These are phyloP conservation scores for Nepenthes alata DNA, from an alignment of 179 eudicot genomes.

Conservation along the genomic window DNA sequence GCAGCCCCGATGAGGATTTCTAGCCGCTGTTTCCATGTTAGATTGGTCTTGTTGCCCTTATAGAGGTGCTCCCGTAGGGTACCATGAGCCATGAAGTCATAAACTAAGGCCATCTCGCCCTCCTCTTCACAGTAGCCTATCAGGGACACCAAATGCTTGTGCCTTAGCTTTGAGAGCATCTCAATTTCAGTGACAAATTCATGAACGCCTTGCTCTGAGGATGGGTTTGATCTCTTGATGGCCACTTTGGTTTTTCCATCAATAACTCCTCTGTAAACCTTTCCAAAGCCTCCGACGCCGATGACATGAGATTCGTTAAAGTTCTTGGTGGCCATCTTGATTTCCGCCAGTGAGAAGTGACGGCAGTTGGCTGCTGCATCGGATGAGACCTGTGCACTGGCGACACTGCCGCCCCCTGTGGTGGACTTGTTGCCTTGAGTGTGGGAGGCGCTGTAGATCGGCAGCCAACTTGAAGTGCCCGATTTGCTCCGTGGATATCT, in stretches of 20 bases:
- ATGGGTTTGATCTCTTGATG: slow-evolving; percentile 45
- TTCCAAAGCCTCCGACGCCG: slow-evolving; percentile 56
- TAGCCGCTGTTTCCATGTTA: slow-evolving; percentile 73
- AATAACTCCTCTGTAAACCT: slow-evolving; percentile 40
- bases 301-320: slow-evolving; percentile 49
- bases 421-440: slow-evolving; percentile 31
- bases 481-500: slow-evolving; percentile 27
- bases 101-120: slow-evolving; percentile 40
- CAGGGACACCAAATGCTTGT: slow-evolving; percentile 43
- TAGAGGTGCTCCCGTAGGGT: slow-evolving; percentile 82
- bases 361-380: slow-evolving; percentile 45
- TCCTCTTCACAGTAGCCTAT: slow-evolving; percentile 45
- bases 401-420: slow-evolving; percentile 39
- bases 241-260: slow-evolving; percentile 37
- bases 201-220: slow-evolving; percentile 47
- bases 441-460: slow-evolving; percentile 38
- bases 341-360: slow-evolving; percentile 38
- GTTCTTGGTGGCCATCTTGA: slow-evolving; percentile 36
- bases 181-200: slow-evolving; percentile 50
- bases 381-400: slow-evolving; percentile 31
- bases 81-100: slow-evolving; percentile 52
- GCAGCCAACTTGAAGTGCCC: slow-evolving; percentile 56
- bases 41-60: slow-evolving; percentile 44
- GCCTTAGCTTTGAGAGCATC: slow-evolving; percentile 47
- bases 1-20: slow-evolving; percentile 73